Base-by-base conservation (phyloP, 148 eudicot genomes). In the Rhododendron henanense region DNA sequence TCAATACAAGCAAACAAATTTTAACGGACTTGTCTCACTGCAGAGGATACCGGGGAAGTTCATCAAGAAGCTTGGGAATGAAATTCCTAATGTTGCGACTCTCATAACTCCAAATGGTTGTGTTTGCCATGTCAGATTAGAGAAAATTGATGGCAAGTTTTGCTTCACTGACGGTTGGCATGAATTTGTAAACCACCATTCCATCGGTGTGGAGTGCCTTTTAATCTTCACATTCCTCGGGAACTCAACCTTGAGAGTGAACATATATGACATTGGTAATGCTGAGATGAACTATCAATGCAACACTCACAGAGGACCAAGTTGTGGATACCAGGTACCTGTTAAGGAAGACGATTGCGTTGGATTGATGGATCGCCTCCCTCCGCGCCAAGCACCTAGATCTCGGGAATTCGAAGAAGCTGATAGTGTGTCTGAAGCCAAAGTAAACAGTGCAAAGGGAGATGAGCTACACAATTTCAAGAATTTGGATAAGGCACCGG, bases 161-260 rank as follows among this genome's bases (percentile, higher is more conserved):
- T 89, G 94, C 88, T 82, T 93, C 74, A 31, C 44, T 16, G 78
- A 92, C 15, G 94, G 93, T 63, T 91, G 91, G 90, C 71, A 86
- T 23, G 88, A 92, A 3, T 93, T 93, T 77, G 80, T 87, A 55
- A 78, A 87, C 21, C 83, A 86, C 67, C 89, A 87, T 59, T 90
- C 89, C 39, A 84, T 93, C 21, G 85, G 86, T 3, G 83, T 50
- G 69, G 89, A 87, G 10, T 88, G 76, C 87, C 88, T 90, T 81
- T 39, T 93, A 83, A 8, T 92, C 71, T 92, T 93, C 85, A 87
- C 47, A 14, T 93, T 89, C 83, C 85, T 83, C 10, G 93, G 92
- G 53, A 87, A 87, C 73, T 78, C 88, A 45, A 84, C 69, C 10
- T 91, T 93, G 44, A 81, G 59, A 10, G 93, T 93, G 10, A 86